Base-by-base conservation (phyloP, 106 monocot species). In the Ottelia alismoides region DNA sequence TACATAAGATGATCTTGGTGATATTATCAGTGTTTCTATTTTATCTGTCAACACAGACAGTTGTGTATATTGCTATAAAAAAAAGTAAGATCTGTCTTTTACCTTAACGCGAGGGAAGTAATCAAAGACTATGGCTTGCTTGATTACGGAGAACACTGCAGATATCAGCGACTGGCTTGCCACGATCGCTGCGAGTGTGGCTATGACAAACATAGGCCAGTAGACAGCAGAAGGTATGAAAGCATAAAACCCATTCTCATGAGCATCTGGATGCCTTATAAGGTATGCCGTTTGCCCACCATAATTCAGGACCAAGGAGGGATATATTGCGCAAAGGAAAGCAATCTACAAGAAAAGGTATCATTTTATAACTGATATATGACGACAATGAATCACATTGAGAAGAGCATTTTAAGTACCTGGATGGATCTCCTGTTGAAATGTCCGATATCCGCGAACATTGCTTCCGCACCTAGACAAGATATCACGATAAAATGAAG, bases 381-480 rank as follows among this genome's bases (percentile, higher is more conserved):
- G n/a, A n/a, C n/a, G n/a, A n/a, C n/a, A n/a, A n/a, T n/a, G n/a
- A n/a, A n/a, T n/a, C n/a, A n/a, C n/a, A n/a, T n/a, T n/a, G n/a
- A n/a, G n/a, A 28, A 76, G 70, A 25, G 64, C 29, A 2, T 4
- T 24, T 54, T 17, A 60, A 46, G 20, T 12, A 74, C 83, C 83
- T 83, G 83, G 52, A 83, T 83, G 64, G 52, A 62, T 31, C 45
- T 22, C 71, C 62, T 83, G 67, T 52, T 83, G 54, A 83, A 83
- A 53, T 83, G 83, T 29, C 83, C 83, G 49, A 83, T 27, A 57
- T 83, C 83, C 65, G 83, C 83, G 65, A 83, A 83, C 83, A 83
- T 83, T 31, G 83, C 83, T 68, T 83, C 83, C 26, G 83, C 83
- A 49, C 83, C 83, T 83, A n/a, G n/a, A n/a, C n/a, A n/a, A n/a